phyloP scores from a whole-genome alignment of 176 grass and related monocot genomes.

The Hsuehochloa calcarea region DNA sequence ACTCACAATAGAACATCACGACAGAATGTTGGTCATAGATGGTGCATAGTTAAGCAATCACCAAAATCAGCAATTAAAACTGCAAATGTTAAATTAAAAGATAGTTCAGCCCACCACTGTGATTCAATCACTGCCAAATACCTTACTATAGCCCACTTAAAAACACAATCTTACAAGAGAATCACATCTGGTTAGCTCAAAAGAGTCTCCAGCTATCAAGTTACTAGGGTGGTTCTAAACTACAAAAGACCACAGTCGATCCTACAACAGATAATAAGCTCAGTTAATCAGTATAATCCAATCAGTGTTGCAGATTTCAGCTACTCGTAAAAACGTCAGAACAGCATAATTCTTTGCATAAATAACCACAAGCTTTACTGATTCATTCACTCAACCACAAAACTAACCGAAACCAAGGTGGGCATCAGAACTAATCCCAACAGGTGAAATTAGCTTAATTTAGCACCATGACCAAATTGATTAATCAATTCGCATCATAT shows the following conservation, averaged over 20 bases:
- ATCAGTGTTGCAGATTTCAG: background rate
- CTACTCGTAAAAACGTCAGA: background rate
- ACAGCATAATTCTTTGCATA: background rate
- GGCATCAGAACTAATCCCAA: background rate
- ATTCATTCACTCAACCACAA: background rate
- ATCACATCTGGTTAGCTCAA: background rate
- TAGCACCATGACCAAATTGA: background rate
- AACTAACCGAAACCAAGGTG: background rate
- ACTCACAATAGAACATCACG: background rate
- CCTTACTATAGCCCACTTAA: background rate
- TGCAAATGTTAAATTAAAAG: background rate
- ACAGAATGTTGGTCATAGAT: background rate
- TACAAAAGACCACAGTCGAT: background rate
- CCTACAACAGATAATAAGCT: background rate
- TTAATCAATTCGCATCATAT: background rate
- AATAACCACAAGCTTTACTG: conserved; percentile 3
- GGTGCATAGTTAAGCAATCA: background rate
- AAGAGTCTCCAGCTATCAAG: background rate
- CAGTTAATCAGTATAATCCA: background rate
- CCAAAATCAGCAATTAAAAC: background rate
- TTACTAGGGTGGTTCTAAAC: background rate
- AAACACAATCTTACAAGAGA: background rate
- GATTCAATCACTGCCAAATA: background rate
- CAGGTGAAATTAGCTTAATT: background rate
- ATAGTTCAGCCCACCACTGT: background rate